These are phyloP conservation scores for Saccharomycopsis microspora DNA, from an alignment of 805 yeast genomes.

Conservation along the genomic window DNA sequence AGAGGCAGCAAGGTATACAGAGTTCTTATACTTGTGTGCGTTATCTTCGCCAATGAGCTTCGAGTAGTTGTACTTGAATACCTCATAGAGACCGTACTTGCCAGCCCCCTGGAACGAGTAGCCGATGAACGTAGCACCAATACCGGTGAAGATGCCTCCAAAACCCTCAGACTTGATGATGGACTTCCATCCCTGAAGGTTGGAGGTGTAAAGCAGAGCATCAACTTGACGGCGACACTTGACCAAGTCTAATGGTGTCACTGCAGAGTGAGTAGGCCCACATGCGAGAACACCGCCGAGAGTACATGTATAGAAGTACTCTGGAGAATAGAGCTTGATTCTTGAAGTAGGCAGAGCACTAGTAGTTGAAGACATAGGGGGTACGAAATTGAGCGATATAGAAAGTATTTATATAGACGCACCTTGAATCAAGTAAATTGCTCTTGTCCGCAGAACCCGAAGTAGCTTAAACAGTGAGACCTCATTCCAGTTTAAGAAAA, in stretches of 20 bases:
- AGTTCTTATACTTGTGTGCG: constrained; percentile 57
- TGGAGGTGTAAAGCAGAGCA: constrained; percentile 59
- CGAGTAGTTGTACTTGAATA: constrained; percentile 71
- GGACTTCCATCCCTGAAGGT: constrained; percentile 68
- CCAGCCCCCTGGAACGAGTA: constrained; percentile 96
- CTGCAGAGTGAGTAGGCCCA: constrained; percentile 92
- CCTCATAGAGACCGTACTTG: constrained; percentile 91
- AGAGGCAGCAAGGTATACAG: constrained; percentile 70
- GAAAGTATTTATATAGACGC: too few species aligned
- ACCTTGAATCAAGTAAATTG: too few species aligned
- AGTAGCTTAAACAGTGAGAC: too few species aligned
- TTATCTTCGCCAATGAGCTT: constrained; percentile 51
- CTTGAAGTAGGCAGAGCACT: constrained; percentile 15
- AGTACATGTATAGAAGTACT: constrained; percentile 65
- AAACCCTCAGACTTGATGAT: constrained; percentile 67
- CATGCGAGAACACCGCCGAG: constrained; percentile 69
- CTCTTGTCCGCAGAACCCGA: too few species aligned
- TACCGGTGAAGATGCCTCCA: constrained; percentile 71
- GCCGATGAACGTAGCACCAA: constrained; percentile 88
- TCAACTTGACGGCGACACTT: constrained; percentile 84
- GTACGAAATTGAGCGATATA: background rate
- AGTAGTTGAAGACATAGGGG: constrained; percentile 7
- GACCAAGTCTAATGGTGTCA: constrained; percentile 88
- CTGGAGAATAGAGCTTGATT: constrained; percentile 44
- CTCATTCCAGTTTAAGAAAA: too few species aligned